phyloP scores from a whole-genome alignment of 2,329 filamentous ascomycete genomes.

The Leptographium procerum region DNA sequence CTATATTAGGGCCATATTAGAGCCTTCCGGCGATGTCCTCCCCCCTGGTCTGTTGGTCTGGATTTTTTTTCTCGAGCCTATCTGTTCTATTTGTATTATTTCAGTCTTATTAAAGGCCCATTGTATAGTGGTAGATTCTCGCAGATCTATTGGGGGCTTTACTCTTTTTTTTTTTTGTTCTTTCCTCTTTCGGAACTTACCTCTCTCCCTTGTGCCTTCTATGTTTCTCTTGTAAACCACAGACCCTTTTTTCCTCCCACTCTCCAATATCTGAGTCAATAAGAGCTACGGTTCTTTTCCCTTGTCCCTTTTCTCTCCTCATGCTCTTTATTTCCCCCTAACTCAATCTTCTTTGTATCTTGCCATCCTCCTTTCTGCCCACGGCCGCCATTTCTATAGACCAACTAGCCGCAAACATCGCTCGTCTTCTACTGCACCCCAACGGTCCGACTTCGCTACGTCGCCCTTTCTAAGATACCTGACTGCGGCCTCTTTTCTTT shows the following conservation, averaged over 20 bases:
- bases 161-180: neutral
- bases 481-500: neutral
- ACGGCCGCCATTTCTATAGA: neutral
- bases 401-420: neutral
- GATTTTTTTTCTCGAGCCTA: neutral
- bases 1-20: neutral
- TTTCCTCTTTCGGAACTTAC: constrained; percentile 2
- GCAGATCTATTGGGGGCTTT: neutral
- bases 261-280: neutral
- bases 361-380: neutral
- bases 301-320: neutral
- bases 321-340: neutral
- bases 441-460: neutral
- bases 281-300: neutral
- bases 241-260: neutral
- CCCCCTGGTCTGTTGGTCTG: neutral
- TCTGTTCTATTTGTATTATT: neutral
- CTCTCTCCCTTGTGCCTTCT: neutral
- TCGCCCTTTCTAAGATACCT: no score
- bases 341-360: neutral
- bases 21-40: neutral
- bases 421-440: neutral
- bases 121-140: neutral
- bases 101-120: neutral
- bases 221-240: neutral